Percentiles rank a stretch among this genome's conserved stretches.
Conservation (phyloP, 495 filamentous ascomycete species). For the Talaromyces ruber region DNA sequence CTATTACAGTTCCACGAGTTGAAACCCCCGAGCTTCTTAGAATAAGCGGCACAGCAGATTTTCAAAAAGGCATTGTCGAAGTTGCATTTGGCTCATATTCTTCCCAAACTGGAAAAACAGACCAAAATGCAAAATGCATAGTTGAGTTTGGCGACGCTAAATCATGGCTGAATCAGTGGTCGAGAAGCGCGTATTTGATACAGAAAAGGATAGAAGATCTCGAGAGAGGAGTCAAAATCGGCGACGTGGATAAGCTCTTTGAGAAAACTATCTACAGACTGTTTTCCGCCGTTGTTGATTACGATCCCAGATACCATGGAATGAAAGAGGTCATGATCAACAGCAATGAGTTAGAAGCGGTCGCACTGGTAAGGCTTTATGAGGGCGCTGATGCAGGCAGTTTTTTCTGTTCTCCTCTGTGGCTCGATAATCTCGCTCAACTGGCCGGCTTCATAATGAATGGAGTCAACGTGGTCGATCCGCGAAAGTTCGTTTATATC, state of each 20-base stretch:
- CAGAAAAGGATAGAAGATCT: constrained; percentile 33
- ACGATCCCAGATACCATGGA: constrained; percentile 48
- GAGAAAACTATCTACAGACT: constrained; percentile 62
- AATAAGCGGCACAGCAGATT: constrained; percentile 38
- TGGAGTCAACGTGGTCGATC: constrained; percentile 33
- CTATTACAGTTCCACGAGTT: background rate
- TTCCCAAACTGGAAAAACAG: background rate
- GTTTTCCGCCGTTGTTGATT: constrained; percentile 55
- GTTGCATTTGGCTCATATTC: constrained; percentile 6
- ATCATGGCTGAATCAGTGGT: constrained; percentile 45
- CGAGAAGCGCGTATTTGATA: constrained; percentile 45
- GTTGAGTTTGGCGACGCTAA: constrained; percentile 36
- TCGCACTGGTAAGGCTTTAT: constrained; percentile 58
- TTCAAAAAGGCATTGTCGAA: constrained; percentile 29
- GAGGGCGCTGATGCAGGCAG: constrained; percentile 52
- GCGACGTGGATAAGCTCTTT: constrained; percentile 22
- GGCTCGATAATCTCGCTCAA: constrained; percentile 40
- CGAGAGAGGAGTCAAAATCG: background rate
- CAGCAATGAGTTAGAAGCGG: constrained; percentile 61
- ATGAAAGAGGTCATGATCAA: constrained; percentile 72
- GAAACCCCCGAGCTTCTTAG: constrained; percentile 61
- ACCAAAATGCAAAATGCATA: constrained; percentile 42
- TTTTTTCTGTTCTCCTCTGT: constrained; percentile 28
- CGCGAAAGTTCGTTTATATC: constrained; percentile 34
- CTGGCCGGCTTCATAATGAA: constrained; percentile 47